Conservation (phyloP, 1,139 yeast genomes). For the Scheffersomyces insectosa region DNA sequence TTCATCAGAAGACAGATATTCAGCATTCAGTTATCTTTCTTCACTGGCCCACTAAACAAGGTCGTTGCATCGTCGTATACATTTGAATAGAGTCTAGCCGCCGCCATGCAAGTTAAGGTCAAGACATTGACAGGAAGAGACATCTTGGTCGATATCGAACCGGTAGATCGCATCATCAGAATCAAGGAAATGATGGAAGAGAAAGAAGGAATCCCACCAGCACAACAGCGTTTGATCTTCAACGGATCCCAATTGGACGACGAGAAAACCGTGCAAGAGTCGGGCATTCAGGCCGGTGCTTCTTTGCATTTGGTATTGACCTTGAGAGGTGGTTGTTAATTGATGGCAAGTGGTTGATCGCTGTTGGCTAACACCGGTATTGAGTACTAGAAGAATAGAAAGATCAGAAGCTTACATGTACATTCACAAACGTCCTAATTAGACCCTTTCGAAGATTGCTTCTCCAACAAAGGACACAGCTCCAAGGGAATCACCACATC, state of each 20-base stretch:
- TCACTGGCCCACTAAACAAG: no score
- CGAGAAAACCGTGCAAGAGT: constrained; percentile 64
- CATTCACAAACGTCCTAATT: no score
- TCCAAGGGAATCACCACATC: no score
- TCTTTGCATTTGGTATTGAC: constrained; percentile 88
- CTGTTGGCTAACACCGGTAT: no score
- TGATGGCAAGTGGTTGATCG: background rate
- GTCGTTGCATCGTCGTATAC: no score
- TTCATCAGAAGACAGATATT: no score
- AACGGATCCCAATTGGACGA: constrained; percentile 92
- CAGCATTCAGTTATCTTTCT: no score
- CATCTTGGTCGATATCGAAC: constrained; percentile 79
- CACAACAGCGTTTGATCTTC: constrained; percentile 88
- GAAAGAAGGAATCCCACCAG: constrained; percentile 96
- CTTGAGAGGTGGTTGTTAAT: constrained; percentile 71
- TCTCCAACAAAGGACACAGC: no score
- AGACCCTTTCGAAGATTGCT: no score
- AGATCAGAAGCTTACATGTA: no score
- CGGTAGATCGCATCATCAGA: constrained; percentile 71
- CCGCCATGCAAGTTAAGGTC: constrained; percentile 62
- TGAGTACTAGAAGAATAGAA: no score
- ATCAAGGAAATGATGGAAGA: constrained; percentile 94
- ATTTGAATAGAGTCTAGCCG: background rate
- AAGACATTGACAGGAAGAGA: constrained; percentile 83
- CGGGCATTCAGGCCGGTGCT: constrained; percentile 72